Evolutionary conservation across 306 rosid genomes (phyloP).

Genomic region (Prunus mume): DNA sequence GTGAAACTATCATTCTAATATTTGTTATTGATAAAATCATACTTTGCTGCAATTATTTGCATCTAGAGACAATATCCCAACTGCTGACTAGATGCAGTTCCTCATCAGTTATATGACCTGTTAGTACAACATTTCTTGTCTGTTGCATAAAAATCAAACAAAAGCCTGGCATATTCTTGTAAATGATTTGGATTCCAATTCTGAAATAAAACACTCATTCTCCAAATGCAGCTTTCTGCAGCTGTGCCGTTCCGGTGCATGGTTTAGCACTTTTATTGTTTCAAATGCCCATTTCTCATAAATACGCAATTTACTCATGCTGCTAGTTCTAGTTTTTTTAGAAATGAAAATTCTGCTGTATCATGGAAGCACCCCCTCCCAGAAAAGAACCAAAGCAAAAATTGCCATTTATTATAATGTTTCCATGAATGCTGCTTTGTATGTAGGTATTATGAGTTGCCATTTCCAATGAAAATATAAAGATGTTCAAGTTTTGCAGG

Average conservation of each 20-base stretch:
- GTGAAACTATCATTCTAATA: not conserved
- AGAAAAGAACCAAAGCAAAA: not conserved
- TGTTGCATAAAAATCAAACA: not conserved
- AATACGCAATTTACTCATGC: not conserved
- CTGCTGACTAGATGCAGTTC: slow-evolving; percentile 6
- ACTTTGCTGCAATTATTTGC: not conserved
- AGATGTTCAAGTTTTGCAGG: slow-evolving; percentile 41
- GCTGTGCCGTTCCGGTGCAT: not conserved
- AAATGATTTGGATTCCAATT: not conserved
- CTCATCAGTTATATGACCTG: not conserved
- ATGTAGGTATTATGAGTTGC: slow-evolving; percentile 14
- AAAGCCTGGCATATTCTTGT: not conserved
- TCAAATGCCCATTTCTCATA: slow-evolving; percentile 2
- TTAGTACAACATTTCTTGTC: not conserved
- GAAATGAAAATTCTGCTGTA: not conserved
- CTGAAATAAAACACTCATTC: not conserved
- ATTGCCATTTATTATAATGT: not conserved
- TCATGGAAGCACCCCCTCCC: not conserved
- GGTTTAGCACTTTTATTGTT: not conserved
- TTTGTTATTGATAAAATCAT: not conserved
- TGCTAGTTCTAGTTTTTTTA: not conserved
- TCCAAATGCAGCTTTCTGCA: not conserved
- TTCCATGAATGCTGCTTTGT: not conserved
- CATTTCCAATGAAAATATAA: slow-evolving; percentile 12
- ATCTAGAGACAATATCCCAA: not conserved